Evolutionary conservation across 129 eudicot genomes (phyloP).

Genomic region (Flaveria bidentis): DNA sequence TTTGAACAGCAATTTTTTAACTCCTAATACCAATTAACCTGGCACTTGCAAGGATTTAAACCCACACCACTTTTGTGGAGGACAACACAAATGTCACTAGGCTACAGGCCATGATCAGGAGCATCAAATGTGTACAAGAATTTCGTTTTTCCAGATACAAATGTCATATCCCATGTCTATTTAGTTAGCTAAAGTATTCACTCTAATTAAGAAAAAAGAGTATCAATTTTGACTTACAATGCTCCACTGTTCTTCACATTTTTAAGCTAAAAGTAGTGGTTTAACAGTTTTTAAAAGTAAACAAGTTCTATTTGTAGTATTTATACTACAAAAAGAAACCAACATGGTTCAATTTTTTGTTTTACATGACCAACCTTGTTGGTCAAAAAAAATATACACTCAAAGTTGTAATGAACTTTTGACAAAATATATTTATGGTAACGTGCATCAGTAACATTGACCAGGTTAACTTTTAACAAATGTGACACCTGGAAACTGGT

Average conservation of each 20-base stretch:
- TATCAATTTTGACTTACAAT: neutral
- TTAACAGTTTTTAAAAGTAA: neutral
- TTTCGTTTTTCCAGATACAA: neutral
- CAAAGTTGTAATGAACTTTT: neutral
- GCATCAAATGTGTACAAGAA: neutral
- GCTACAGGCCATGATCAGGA: neutral
- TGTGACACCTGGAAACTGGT: neutral
- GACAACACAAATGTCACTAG: too few relatives aligned
- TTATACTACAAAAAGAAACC: neutral
- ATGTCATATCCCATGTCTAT: neutral
- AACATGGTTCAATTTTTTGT: neutral
- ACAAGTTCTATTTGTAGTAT: neutral
- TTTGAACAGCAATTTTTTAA: too few relatives aligned
- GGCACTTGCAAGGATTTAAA: too few relatives aligned
- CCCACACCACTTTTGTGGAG: too few relatives aligned
- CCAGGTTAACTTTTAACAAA: neutral
- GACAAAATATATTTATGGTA: neutral
- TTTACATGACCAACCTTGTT: conserved; percentile 2
- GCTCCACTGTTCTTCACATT: neutral
- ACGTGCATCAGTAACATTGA: neutral
- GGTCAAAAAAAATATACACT: neutral
- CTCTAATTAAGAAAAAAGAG: conserved; percentile 13
- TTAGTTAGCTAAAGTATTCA: neutral
- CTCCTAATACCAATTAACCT: too few relatives aligned
- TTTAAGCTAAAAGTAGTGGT: neutral